phyloP scores from a whole-genome alignment of 1,139 yeast species.

The Hemisphaericaspora xylofermentans region DNA sequence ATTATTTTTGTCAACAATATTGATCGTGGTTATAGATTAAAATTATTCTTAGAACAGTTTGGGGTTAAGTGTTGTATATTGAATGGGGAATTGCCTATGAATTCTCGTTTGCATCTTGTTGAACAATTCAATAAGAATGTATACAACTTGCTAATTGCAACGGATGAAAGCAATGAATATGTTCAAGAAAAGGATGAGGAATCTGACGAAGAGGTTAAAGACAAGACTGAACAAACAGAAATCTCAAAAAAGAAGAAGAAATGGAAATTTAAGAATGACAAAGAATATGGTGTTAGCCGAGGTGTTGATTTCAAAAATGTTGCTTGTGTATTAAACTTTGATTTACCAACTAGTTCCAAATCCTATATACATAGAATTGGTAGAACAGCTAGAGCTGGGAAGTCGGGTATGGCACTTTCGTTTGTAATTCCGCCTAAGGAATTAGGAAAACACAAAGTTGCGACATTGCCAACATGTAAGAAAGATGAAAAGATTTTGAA shows the following conservation, averaged over 20 bases:
- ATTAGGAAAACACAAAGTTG: conserved; percentile 86
- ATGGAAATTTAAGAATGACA: conserved; percentile 48
- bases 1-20: conserved; percentile 88
- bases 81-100: conserved; percentile 89
- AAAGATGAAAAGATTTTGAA: conserved; percentile 83
- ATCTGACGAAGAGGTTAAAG: conserved; percentile 35
- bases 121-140: conserved; percentile 93
- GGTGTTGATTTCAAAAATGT: conserved; percentile 97
- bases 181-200: conserved; percentile 49
- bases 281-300: conserved; percentile 91
- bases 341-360: conserved; percentile 85
- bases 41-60: conserved; percentile 89
- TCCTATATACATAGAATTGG: conserved; percentile 95
- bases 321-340: conserved; percentile 95
- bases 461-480: conserved; percentile 67
- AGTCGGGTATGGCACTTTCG: conserved; percentile 91
- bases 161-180: conserved; percentile 78
- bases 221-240: conserved; percentile 44
- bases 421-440: conserved; percentile 84
- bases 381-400: conserved; percentile 97
- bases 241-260: conserved; percentile 28
- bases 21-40: conserved; percentile 92
- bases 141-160: conserved; percentile 85
- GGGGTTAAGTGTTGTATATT: conserved; percentile 87
- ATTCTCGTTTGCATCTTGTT: conserved; percentile 90